phyloP scores from a whole-genome alignment of 106 monocot genomes.

The Dendrobium nobile region DNA sequence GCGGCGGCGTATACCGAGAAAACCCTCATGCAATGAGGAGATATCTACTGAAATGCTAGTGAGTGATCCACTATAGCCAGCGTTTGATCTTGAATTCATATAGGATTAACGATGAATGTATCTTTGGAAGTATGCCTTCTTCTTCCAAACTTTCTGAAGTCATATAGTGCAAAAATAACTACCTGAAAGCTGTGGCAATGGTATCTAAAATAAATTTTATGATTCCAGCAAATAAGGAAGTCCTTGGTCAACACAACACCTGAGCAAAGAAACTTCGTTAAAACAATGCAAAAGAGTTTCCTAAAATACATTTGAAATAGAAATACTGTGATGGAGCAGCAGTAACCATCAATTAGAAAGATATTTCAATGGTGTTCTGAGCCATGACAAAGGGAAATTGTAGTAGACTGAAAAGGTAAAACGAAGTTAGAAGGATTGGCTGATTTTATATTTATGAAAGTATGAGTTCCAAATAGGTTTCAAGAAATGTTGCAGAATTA shows the following conservation, averaged over 20 bases:
- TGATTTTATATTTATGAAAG: not conserved
- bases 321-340: not conserved
- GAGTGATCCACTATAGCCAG: not conserved
- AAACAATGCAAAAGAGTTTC: not conserved
- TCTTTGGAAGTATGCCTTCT: not conserved
- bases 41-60: not conserved
- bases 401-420: not conserved
- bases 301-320: not conserved
- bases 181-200: not conserved
- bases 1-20: slow-evolving; percentile 28
- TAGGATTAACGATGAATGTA: not conserved
- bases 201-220: not conserved
- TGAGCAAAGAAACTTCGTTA: not conserved
- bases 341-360: not conserved
- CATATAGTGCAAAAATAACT: not conserved
- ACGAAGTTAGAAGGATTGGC: not conserved
- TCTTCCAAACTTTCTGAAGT: slow-evolving; percentile 4
- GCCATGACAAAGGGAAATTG: not conserved
- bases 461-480: not conserved
- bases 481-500: not conserved
- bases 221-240: not conserved
- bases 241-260: not conserved
- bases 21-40: slow-evolving; percentile 1
- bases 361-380: not conserved
- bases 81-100: not conserved